A percentile compares a stretch with the other conserved stretches of the same genome.
phyloP scores from a whole-genome alignment of 257 asterid genomes.

The Solanum pinnatisectum region DNA sequence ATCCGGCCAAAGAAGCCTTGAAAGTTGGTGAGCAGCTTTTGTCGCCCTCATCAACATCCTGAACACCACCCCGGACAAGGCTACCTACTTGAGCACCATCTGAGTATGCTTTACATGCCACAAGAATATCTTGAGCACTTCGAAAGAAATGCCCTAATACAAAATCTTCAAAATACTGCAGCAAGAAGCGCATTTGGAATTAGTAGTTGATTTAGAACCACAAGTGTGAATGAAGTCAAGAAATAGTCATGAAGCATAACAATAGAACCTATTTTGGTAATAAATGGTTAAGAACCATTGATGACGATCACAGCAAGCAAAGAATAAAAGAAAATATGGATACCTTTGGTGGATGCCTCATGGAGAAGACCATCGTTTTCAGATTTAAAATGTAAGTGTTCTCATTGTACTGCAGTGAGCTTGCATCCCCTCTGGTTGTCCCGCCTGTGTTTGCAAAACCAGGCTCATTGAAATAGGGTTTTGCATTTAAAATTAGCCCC shows the following conservation, averaged over 20 bases:
- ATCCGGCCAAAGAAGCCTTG: slow-evolving; percentile 24
- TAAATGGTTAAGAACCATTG: not conserved
- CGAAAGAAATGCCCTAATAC: slow-evolving; percentile 61
- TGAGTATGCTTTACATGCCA: slow-evolving; percentile 66
- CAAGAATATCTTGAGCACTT: slow-evolving; percentile 47
- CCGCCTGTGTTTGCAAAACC: slow-evolving; percentile 50
- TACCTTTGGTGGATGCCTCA: slow-evolving; percentile 92
- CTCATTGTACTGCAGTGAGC: slow-evolving; percentile 57
- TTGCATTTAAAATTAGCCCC: slow-evolving; percentile 82
- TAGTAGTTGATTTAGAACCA: not conserved
- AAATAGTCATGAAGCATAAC: not conserved
- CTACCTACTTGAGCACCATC: slow-evolving; percentile 93
- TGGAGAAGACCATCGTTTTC: slow-evolving; percentile 69
- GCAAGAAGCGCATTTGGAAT: not conserved
- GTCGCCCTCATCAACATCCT: slow-evolving; percentile 62
- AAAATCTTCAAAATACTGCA: slow-evolving; percentile 78
- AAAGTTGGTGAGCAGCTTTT: slow-evolving; percentile 59
- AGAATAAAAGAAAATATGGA: not conserved
- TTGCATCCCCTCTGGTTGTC: slow-evolving; percentile 41
- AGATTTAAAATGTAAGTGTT: slow-evolving; percentile 50
- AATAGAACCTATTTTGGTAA: not conserved
- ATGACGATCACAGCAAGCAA: not conserved
- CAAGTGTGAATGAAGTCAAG: not conserved
- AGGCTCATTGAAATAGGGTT: slow-evolving; percentile 92
- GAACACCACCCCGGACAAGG: slow-evolving; percentile 69